A percentile compares a stretch with the other conserved stretches of the same genome.
phyloP scores from a whole-genome alignment of 495 filamentous ascomycete species.

The Trichoderma gamsii region DNA sequence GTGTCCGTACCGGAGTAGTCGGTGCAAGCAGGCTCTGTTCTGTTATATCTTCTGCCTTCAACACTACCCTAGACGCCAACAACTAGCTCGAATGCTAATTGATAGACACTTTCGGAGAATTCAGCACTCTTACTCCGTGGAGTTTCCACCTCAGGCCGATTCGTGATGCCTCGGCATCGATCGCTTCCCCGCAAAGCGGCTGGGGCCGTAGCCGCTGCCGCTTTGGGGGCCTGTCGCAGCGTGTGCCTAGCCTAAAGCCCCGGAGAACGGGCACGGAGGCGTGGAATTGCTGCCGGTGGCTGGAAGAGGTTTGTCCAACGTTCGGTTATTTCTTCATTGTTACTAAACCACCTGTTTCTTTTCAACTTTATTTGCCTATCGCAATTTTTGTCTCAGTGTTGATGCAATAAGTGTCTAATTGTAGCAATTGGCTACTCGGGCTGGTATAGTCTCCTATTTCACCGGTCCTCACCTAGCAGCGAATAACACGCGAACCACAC shows the following conservation, averaged over 20 bases:
- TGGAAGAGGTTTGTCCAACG: too few species aligned
- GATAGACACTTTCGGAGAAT: too few species aligned
- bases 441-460: background rate
- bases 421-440: background rate
- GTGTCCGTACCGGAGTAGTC: too few species aligned
- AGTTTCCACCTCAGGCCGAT: background rate
- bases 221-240: background rate
- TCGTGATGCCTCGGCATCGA: constrained; percentile 1
- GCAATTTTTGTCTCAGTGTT: too few species aligned
- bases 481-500: background rate
- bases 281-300: background rate
- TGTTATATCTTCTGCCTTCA: too few species aligned
- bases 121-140: too few species aligned
- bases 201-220: constrained; percentile 1
- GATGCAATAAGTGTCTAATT: background rate
- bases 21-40: too few species aligned
- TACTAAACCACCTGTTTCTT: background rate
- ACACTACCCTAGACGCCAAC: too few species aligned
- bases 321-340: background rate
- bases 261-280: too few species aligned
- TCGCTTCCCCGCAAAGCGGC: constrained; percentile 9
- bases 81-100: too few species aligned
- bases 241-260: too few species aligned
- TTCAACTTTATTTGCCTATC: background rate
- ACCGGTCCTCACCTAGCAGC: background rate